phyloP scores from a whole-genome alignment of 352 stramenopile genomes.

The Pelagophyceae sp. region DNA sequence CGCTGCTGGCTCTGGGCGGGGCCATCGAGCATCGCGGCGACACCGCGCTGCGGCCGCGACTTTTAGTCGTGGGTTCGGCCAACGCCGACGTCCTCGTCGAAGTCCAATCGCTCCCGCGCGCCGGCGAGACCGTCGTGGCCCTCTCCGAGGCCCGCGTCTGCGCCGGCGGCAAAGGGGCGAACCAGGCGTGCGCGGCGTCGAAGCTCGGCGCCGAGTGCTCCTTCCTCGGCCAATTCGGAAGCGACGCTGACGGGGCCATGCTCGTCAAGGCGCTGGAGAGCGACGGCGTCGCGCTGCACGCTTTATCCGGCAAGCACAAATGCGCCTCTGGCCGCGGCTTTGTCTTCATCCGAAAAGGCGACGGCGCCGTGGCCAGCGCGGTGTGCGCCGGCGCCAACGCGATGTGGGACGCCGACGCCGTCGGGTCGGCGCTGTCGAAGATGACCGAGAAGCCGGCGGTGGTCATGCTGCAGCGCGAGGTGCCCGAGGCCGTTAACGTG shows the following conservation, averaged over 20 bases:
- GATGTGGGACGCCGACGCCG: background rate
- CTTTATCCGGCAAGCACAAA: background rate
- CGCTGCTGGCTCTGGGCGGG: no score
- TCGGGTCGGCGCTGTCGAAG: background rate
- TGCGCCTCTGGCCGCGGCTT: constrained; percentile 42
- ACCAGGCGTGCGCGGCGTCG: constrained; percentile 47
- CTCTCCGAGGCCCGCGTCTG: constrained; percentile 36
- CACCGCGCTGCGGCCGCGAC: no score
- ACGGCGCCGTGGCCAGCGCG: constrained; percentile 44
- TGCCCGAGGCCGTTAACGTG: constrained; percentile 50
- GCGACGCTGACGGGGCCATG: constrained; percentile 36
- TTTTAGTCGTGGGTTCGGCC: constrained; percentile 48
- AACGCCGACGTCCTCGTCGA: constrained; percentile 54
- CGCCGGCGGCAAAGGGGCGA: constrained; percentile 53
- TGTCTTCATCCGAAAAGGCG: constrained; percentile 42
- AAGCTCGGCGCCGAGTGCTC: constrained; percentile 18
- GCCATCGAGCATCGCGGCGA: no score
- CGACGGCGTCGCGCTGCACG: constrained; percentile 35
- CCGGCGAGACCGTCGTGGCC: constrained; percentile 43
- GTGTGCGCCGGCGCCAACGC: constrained; percentile 47
- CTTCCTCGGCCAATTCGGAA: constrained; percentile 49
- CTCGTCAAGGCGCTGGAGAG: constrained; percentile 33
- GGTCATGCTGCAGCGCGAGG: constrained; percentile 49
- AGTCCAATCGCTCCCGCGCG: constrained; percentile 28
- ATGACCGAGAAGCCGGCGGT: background rate